Evolutionary conservation across 805 yeast species (phyloP), one percentile per base, ranked within the genome.

Genomic region (Kuraishia molischiana): DNA sequence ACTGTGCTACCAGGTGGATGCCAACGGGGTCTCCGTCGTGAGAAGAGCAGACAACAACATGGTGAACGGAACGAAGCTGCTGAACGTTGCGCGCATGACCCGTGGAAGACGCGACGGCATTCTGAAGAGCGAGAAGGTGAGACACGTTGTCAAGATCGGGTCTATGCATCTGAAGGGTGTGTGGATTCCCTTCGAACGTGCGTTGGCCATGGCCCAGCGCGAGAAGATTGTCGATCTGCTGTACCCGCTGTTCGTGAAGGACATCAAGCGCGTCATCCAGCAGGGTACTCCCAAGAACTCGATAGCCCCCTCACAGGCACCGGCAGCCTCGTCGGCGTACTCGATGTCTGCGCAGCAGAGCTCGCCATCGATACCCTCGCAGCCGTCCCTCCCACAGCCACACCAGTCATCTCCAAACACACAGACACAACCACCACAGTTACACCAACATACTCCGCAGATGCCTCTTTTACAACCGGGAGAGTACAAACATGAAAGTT

Each of bases 31-130:
- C 33, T 69, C 81, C 14, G 95, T 84, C 17, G 87, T 84, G 21
- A 69, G 95, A 47, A 70, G 95, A 51, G 92, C 86, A 22, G 92
- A 84, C 58, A 80, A 81, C 54, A 79, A 84, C 58, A 79, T 82
- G 84, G 77, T 84, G 56, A 84, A 84, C 53, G 95, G 95, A 36
- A 84, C 95, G 19, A 84, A 84, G 58, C 64, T 84, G 41, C 62
- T 84, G 49, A 84, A 84, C 52, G 94, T 84, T 28, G 86, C 92
- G 2, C 85, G 82, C 42, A 82, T 84, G 85, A 84, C 94, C 13
- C 68, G 95, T 44, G 95, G 95, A 20, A 72, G 90, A 47, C 67
- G 95, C 50, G 95, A 78, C 54, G 85, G 85, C 18, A 78, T 78
- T 38, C 61, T 78, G 36, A 78, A 78, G 53, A 66, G 72, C 38